Evolutionary conservation across 148 eudicot species (phyloP).

Genomic region (Vaccinium vitisidaea): DNA sequence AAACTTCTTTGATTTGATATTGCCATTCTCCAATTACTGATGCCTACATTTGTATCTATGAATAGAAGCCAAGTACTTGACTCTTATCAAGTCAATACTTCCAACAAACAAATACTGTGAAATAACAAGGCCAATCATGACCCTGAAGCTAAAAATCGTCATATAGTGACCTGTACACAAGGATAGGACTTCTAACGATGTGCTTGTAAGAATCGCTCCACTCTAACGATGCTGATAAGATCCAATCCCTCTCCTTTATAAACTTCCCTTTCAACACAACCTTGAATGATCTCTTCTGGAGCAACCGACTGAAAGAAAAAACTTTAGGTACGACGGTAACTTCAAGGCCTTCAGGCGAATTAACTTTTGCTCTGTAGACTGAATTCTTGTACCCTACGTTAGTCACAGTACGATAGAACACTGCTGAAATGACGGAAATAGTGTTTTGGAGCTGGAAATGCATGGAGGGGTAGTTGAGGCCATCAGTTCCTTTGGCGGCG

Average conservation of each 20-base stretch:
- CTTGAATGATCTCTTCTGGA: conserved; percentile 44
- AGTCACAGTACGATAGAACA: conserved; percentile 57
- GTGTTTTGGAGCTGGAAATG: conserved; percentile 35
- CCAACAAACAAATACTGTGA: neutral
- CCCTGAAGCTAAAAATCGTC: neutral
- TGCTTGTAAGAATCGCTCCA: conserved; percentile 51
- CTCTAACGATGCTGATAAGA: conserved; percentile 34
- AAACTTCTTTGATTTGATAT: neutral
- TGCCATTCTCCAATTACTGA: neutral
- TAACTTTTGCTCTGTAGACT: conserved; percentile 43
- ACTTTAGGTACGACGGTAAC: conserved; percentile 48
- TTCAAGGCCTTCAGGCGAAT: conserved; percentile 29
- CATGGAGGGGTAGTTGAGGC: conserved; percentile 83
- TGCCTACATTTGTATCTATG: neutral
- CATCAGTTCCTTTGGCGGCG: conserved; percentile 47
- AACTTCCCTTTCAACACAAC: conserved; percentile 50
- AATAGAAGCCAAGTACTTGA: neutral
- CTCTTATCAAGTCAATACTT: neutral
- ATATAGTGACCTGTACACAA: conserved; percentile 31
- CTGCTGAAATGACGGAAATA: conserved; percentile 24
- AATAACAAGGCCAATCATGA: neutral
- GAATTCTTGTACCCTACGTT: conserved; percentile 45
- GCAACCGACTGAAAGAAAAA: conserved; percentile 22
- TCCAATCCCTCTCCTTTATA: conserved; percentile 5
- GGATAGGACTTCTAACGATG: conserved; percentile 60